Base-by-base conservation (phyloP, 148 eudicot genomes). In the Camellia lanceoleosa region DNA sequence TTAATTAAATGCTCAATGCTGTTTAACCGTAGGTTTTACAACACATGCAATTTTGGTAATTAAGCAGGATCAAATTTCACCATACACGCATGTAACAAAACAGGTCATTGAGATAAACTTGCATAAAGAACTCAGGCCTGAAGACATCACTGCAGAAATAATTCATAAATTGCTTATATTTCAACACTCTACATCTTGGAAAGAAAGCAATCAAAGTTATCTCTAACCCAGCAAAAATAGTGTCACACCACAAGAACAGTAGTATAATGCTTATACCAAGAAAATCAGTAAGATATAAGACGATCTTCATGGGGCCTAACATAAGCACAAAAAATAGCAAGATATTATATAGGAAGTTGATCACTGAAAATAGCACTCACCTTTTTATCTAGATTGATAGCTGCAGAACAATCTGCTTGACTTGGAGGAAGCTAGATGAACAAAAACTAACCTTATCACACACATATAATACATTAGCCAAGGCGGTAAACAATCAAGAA, bases 381-480 rank as follows among this genome's bases (percentile, higher is more conserved):
- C 30, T 23, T 23, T 23, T 23, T 23, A 23, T 23, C 30, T 0
- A 23, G 30, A 23, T 23, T 23, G 30, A 23, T 23, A 23, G 30
- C 30, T 23, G 30, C 30, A 23, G 30, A 23, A 23, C 30, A 23
- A 23, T 23, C 30, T 23, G 30, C 30, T 23, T 23, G 0, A 23
- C 30, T 23, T 23, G 30, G 30, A 23, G 30, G 30, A 23, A 23
- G 30, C 30, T 23, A 23, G 30, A 23, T 72, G 43, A 81, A 82
- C 5, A 62, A 69, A 66, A 76, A 42, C 8, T 72, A 73, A 72
- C 73, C 30, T 16, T 11, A 65, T 75, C 59, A 82, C 60, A 44
- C 61, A 66, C 38, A 43, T n/a, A 43, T 6, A 47, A 52, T 51
- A 52, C 18, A 82, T 41, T 7, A 71, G 64, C 42, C 49, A 14